A percentile compares a stretch with the other conserved stretches of the same genome.
phyloP scores from a whole-genome alignment of 139 green algal species.

The Chlorella sp. region DNA sequence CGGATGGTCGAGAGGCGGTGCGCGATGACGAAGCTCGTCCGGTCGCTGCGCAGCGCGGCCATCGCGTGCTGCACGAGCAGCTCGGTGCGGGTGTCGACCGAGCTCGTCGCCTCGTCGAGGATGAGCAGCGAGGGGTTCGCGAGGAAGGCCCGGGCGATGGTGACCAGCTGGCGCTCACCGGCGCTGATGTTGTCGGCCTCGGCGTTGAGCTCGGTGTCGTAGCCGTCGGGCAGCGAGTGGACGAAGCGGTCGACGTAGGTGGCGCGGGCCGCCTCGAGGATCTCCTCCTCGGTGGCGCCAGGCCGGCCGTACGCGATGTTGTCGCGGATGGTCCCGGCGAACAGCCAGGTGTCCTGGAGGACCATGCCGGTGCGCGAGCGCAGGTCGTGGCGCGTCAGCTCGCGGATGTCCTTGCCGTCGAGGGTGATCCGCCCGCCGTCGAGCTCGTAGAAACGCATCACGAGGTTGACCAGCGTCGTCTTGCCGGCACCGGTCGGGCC shows the following conservation, averaged over 20 bases:
- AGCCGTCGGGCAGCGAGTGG: slow-evolving; percentile 52
- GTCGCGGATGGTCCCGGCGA: slow-evolving; percentile 53
- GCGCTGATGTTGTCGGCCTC: slow-evolving; percentile 36
- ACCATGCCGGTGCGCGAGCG: no score
- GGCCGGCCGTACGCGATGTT: slow-evolving; percentile 61
- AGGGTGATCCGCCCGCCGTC: no score
- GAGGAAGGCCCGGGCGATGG: slow-evolving; percentile 78
- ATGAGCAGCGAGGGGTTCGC: slow-evolving; percentile 41
- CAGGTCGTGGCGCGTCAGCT: no score
- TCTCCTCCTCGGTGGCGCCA: slow-evolving; percentile 33
- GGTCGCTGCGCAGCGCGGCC: neutral
- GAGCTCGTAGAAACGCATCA: no score
- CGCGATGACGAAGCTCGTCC: no score
- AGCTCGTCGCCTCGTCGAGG: slow-evolving; percentile 74
- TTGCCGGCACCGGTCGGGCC: no score
- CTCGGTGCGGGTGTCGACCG: slow-evolving; percentile 74
- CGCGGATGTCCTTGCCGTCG: no score
- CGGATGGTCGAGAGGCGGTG: no score
- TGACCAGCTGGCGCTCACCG: slow-evolving; percentile 83
- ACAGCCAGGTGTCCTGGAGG: slow-evolving; percentile 93
- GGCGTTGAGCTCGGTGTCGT: slow-evolving; percentile 22
- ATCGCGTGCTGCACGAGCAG: slow-evolving; percentile 36
- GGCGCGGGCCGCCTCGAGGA: slow-evolving; percentile 55
- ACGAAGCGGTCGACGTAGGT: slow-evolving; percentile 82
- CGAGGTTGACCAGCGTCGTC: no score